Conservation (phyloP, 495 filamentous ascomycete species). For the Neurospora sp. region DNA sequence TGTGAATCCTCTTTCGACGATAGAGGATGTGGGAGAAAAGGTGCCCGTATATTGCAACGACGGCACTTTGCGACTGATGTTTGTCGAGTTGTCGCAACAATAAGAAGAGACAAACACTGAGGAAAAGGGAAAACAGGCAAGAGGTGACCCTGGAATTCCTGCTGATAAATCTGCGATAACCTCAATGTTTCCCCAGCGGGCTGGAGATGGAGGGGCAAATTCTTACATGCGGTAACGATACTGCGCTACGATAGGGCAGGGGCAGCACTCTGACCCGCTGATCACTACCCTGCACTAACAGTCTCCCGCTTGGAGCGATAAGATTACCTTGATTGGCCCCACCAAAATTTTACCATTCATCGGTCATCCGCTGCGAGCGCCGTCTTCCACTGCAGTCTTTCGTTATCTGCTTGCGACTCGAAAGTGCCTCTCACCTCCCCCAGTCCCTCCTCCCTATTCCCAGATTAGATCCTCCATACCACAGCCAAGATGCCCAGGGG, state of each 20-base stretch:
- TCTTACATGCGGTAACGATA: conserved; percentile 5
- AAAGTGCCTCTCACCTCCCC: background rate
- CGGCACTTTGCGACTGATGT: background rate
- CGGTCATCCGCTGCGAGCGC: background rate
- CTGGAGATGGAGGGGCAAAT: conserved; percentile 29
- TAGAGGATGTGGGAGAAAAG: background rate
- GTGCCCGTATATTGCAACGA: background rate
- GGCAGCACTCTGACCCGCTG: conserved; percentile 1
- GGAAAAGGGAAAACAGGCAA: background rate
- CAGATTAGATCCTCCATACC: background rate
- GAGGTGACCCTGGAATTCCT: background rate
- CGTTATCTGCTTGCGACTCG: conserved; percentile 1
- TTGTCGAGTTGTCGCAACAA: background rate
- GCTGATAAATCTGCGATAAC: background rate
- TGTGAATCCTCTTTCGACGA: background rate
- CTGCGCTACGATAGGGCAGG: conserved; percentile 12
- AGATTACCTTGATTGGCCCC: conserved; percentile 28
- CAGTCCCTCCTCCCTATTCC: background rate
- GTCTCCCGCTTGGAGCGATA: conserved; percentile 13
- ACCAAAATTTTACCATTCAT: conserved; percentile 30
- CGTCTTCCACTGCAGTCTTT: background rate
- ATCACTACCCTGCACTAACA: background rate
- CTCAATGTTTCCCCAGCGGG: background rate
- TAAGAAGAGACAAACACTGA: background rate
- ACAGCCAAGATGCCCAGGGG: conserved; percentile 60